Evolutionary conservation across 768 basidiomycete species (phyloP), one percentile per base, ranked within the genome.

Genomic region (Russula earlei): DNA sequence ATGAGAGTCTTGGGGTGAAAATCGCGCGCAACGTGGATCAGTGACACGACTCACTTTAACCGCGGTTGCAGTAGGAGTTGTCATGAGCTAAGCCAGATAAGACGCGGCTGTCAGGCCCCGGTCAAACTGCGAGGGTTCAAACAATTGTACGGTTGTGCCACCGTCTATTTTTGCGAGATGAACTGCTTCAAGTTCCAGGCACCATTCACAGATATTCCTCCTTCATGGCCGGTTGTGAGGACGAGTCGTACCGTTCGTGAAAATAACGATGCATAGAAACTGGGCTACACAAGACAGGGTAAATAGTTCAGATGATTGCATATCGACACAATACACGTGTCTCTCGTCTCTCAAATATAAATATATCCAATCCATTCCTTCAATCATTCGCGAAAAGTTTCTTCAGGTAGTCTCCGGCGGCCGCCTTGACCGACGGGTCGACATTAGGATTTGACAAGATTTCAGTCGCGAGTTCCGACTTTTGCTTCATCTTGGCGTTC

Each of bases 381-480:
- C 55, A 75, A 55, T 78, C 76, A 47, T 69, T 63, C 29, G 70
- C 66, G 59, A 87, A 83, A 27, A 86, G 69, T 64, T 78, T 82
- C 70, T 84, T 84, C 62, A 88, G 69, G 69, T 84, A 88, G 48
- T 87, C 85, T 41, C 80, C 76, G 3, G 85, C 85, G 5, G 80
- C 81, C 61, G 80, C 78, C 67, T 80, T 82, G 51, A 87, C 74
- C 11, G 75, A 72, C n/a, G 74, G 73, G 58, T 86, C 84, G 8
- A 80, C 74, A 36, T 69, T 71, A 6, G 77, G 75, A 59, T 81
- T 85, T 20, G 75, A 73, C 59, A 89, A 68, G 38, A 89, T 58
- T 49, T 85, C 83, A 73, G 83, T 80, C 22, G 87, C 87, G 56
- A 78, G 77, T 55, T 82, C 79, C 24, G 80, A 78, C 63, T 80